phyloP scores from a whole-genome alignment of 176 grass and related monocot genomes.

The Hyparrhenia diplandra region DNA sequence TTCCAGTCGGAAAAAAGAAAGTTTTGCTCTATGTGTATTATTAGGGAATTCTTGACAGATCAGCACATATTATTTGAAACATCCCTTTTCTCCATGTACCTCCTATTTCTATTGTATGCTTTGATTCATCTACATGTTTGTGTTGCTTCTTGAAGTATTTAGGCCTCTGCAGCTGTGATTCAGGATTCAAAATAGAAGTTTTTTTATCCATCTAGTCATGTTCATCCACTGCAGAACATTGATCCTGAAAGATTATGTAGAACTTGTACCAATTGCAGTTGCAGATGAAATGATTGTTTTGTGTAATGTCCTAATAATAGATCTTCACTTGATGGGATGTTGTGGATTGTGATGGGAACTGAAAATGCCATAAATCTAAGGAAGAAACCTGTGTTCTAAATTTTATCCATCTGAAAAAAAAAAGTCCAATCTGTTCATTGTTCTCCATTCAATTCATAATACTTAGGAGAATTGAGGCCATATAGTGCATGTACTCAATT shows the following conservation, averaged over 20 bases:
- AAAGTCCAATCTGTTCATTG: neutral
- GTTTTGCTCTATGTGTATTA: slow-evolving; percentile 8
- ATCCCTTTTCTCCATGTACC: neutral
- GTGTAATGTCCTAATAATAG: neutral
- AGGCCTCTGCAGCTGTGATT: neutral
- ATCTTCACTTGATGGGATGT: neutral
- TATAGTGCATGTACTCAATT: neutral
- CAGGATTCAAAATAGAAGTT: neutral
- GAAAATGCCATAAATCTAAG: neutral
- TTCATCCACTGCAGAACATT: neutral
- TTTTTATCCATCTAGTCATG: neutral
- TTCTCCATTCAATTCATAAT: neutral
- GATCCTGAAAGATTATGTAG: neutral
- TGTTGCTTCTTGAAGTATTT: neutral
- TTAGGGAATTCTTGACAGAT: slow-evolving; percentile 17
- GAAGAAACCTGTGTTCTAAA: neutral
- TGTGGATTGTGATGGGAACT: neutral
- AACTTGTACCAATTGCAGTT: neutral
- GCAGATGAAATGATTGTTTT: neutral
- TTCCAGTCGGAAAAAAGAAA: neutral
- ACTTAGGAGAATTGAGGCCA: neutral
- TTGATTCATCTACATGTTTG: neutral
- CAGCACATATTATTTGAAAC: neutral
- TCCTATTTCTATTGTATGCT: neutral
- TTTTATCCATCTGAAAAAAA: neutral